A percentile compares a stretch with the other conserved stretches of the same genome.
These are phyloP conservation scores for Henckelia pumila DNA, from an alignment of 257 asterid species.

Conservation along the genomic window DNA sequence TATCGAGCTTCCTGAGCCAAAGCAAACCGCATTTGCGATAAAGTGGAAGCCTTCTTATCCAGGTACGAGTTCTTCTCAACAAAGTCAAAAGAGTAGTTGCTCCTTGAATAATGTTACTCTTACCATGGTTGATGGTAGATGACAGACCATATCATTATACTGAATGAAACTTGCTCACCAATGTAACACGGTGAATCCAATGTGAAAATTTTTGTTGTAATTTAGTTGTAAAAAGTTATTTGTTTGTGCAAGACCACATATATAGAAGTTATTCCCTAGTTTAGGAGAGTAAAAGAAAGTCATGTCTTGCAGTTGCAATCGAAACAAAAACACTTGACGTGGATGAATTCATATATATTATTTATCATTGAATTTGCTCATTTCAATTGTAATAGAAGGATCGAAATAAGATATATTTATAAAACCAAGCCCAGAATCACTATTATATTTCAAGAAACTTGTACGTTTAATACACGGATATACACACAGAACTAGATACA, in stretches of 20 bases:
- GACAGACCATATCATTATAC: neutral
- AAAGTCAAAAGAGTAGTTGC: conserved; percentile 26
- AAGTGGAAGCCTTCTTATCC: conserved; percentile 20
- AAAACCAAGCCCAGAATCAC: too few species aligned
- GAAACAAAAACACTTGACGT: too few species aligned
- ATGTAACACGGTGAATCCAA: neutral
- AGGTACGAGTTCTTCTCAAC: conserved; percentile 33
- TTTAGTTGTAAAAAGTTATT: neutral
- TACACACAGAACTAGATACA: too few species aligned
- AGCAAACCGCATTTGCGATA: conserved; percentile 34
- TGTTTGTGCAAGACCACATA: neutral
- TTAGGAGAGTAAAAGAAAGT: neutral
- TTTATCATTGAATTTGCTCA: too few species aligned
- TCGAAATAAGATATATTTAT: too few species aligned
- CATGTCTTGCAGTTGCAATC: too few species aligned
- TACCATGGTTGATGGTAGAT: conserved; percentile 37
- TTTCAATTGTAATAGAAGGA: too few species aligned
- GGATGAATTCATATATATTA: too few species aligned
- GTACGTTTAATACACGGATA: too few species aligned
- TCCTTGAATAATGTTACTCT: conserved; percentile 38
- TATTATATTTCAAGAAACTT: too few species aligned
- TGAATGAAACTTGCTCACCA: neutral
- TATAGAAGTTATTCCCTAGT: neutral
- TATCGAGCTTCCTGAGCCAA: conserved; percentile 47
- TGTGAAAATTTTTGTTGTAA: neutral